These are phyloP conservation scores for Sedum album DNA, from an alignment of 164 flowering plant genomes.

Conservation along the genomic window DNA sequence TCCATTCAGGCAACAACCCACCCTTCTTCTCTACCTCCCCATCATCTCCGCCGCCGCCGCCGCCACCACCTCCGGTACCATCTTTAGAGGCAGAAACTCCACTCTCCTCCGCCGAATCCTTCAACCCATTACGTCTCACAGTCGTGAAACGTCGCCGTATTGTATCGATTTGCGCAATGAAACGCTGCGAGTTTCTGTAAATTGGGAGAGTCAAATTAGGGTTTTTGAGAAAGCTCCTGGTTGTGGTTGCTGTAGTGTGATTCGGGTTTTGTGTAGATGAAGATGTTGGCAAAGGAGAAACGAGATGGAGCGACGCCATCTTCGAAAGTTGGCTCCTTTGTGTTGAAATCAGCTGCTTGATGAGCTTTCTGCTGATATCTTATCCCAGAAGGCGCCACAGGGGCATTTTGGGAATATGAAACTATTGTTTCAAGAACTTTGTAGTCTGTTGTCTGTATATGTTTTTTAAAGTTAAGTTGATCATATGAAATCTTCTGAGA, in stretches of 20 bases:
- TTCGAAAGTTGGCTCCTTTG: conserved; percentile 2
- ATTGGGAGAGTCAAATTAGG: conserved; percentile 14
- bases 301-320: conserved; percentile 27
- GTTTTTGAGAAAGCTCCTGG: conserved; percentile 14
- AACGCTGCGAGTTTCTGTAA: conserved; percentile 6
- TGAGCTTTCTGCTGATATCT: background rate
- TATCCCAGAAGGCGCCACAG: conserved; percentile 7
- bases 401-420: conserved; percentile 1
- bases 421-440: background rate
- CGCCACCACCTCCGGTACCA: conserved; percentile 41
- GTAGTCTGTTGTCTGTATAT: background rate
- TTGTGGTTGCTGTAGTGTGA: conserved; percentile 1
- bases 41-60: conserved; percentile 41
- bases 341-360: background rate
- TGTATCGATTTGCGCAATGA: conserved; percentile 18
- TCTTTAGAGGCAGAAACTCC: conserved; percentile 30
- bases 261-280: conserved; percentile 16
- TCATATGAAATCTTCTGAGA: too few species aligned
- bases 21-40: conserved; percentile 27
- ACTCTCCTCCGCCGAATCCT: conserved; percentile 42
- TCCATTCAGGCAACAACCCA: conserved; percentile 63
- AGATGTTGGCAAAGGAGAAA: conserved; percentile 14
- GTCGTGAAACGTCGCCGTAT: conserved; percentile 13
- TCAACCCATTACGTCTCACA: conserved; percentile 31
- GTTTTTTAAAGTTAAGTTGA: too few species aligned